Base-by-base conservation (phyloP, 2,329 filamentous ascomycete genomes). In the Fusarium goolgardi region DNA sequence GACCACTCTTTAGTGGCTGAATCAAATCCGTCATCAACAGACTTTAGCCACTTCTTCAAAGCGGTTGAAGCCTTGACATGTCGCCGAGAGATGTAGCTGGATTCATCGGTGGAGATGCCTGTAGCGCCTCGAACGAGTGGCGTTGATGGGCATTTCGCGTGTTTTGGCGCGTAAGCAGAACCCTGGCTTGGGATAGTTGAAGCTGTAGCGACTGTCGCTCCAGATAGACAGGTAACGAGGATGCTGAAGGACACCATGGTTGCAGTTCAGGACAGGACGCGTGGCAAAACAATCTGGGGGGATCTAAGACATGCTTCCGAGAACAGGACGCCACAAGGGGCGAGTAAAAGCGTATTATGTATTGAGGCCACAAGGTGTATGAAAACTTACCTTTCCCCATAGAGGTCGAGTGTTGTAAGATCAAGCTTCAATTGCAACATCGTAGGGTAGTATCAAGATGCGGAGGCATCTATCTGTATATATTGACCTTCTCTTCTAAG, bases 51-150 rank as follows among this genome's bases (percentile, higher is more conserved):
- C 0, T 23, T 32, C 56, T 43, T 49, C n/a, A 59, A 27, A 4
- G 56, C 56, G 5, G 35, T 20, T 1, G 56, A 47, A 37, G 56
- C 51, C 29, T 59, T 56, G 9, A 13, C 21, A 43, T 59, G 51
- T 41, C 56, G 35, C 1, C 16, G 43, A 12, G 51, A 32, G 7
- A 59, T 11, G 20, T 47, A 59, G 4, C 7, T 13, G 1, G 51
- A 59, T 15, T 59, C 56, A 15, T 43, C 51, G 18, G 29, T n/a
- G 3, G 20, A 43, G 6, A 59, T 31, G 1, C 51, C 51, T 2
- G n/a, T 21, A 3, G 56, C 35, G 5, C 20, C 43, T 20, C 56
- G 27, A 6, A 59, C 35, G 0, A 59, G 35, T 11, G 51, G 23
- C 8, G n/a, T 20, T 11, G 51, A 43, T 21, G 56, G 56, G 2